Evolutionary conservation across 495 filamentous ascomycete species (phyloP).

Genomic region (Achaetomiella virescens): DNA sequence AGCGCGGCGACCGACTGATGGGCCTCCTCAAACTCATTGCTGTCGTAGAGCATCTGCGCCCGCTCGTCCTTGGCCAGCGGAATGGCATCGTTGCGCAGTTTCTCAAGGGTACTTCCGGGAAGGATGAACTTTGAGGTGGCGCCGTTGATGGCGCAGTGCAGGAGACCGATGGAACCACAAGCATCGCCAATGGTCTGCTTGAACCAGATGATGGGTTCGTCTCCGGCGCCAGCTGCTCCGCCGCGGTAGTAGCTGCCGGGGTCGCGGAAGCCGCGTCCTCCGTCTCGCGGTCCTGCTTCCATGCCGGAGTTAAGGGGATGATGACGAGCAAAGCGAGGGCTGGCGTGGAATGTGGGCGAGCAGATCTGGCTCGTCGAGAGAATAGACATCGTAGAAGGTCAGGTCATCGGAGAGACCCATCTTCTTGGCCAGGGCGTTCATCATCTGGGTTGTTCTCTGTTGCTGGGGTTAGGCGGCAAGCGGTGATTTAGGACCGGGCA

Average conservation of each 20-base stretch:
- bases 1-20: constrained; percentile 59
- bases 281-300: constrained; percentile 48
- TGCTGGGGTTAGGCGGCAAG: background rate
- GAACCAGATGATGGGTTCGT: constrained; percentile 66
- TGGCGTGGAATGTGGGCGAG: constrained; percentile 66
- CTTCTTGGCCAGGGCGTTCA: constrained; percentile 63
- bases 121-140: constrained; percentile 45
- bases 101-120: constrained; percentile 36
- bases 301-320: constrained; percentile 59
- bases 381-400: constrained; percentile 74
- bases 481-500: background rate
- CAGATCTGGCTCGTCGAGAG: constrained; percentile 64
- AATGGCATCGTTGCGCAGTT: constrained; percentile 37
- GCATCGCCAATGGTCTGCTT: constrained; percentile 85
- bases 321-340: constrained; percentile 71
- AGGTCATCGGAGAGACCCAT: constrained; percentile 63
- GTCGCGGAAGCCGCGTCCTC: constrained; percentile 48
- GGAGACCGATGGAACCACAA: constrained; percentile 76
- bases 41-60: constrained; percentile 68
- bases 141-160: constrained; percentile 63
- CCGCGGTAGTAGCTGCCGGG: constrained; percentile 7
- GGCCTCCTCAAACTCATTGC: constrained; percentile 58
- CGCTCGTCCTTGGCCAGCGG: constrained; percentile 47
- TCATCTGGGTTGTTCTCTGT: constrained; percentile 62
- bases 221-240: constrained; percentile 22